phyloP scores from a whole-genome alignment of 1,284 basidiomycete genomes.

The Vanrija sp. region DNA sequence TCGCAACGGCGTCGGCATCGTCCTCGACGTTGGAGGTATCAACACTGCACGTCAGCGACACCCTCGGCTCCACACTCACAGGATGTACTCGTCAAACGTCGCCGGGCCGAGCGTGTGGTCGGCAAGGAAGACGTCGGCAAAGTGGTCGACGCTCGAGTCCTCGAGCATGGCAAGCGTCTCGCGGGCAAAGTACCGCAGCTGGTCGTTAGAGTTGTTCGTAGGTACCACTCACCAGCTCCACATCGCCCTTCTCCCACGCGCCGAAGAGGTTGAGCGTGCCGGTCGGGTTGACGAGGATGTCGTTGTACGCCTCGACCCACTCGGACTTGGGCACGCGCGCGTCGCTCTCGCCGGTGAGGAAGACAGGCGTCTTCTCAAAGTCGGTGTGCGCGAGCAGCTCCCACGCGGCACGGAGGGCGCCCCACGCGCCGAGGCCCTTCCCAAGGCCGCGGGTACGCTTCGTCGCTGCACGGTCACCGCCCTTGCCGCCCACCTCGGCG shows the following conservation, averaged over 20 bases:
- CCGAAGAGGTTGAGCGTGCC: constrained; percentile 78
- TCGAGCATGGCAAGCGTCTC: constrained; percentile 58
- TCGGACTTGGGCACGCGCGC: constrained; percentile 42
- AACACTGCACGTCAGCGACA: constrained; percentile 52
- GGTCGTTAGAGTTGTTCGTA: constrained; percentile 1
- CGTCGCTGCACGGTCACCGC: constrained; percentile 24
- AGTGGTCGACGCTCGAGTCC: constrained; percentile 53
- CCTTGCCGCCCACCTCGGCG: constrained; percentile 54
- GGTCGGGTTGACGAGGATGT: constrained; percentile 73
- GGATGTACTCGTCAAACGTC: constrained; percentile 70
- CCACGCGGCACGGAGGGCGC: constrained; percentile 44
- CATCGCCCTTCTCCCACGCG: constrained; percentile 60
- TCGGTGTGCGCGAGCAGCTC: constrained; percentile 61
- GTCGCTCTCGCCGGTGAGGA: constrained; percentile 53
- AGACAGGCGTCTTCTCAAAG: constrained; percentile 61
- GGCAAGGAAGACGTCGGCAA: constrained; percentile 47
- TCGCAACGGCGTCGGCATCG: constrained; percentile 3
- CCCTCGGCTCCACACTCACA: constrained; percentile 54
- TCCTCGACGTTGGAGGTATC: constrained; percentile 52
- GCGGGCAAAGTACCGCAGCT: constrained; percentile 74
- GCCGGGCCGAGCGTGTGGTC: constrained; percentile 53
- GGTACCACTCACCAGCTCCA: constrained; percentile 44
- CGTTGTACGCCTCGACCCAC: constrained; percentile 37
- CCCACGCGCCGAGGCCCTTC: constrained; percentile 50
- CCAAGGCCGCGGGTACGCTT: constrained; percentile 52